Evolutionary conservation across 2,329 filamentous ascomycete genomes (phyloP).

Genomic region (Hypoxylon sp.): DNA sequence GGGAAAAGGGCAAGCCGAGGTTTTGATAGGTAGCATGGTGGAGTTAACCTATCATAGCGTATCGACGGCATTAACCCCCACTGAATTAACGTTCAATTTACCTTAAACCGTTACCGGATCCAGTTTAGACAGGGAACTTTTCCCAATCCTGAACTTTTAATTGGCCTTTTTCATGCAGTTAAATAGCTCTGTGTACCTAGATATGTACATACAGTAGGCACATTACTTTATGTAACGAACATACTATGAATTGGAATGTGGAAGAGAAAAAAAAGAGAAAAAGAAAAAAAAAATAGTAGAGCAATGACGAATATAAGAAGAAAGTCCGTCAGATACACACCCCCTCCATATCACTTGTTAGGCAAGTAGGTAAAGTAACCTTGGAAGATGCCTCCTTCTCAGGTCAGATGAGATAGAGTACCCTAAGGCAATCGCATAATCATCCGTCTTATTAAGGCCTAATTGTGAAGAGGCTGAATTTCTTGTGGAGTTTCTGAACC

Average conservation of each 20-base stretch:
- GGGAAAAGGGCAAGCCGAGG: conserved; percentile 19
- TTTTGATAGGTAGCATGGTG: conserved; percentile 6
- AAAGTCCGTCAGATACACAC: conserved; percentile 1
- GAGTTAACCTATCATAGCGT: conserved; percentile 16
- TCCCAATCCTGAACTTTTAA: conserved; percentile 11
- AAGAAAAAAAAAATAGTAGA: not conserved
- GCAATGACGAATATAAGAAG: conserved; percentile 18
- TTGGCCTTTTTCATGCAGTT: conserved; percentile 12
- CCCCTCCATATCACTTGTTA: not conserved
- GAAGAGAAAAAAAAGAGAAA: conserved; percentile 6
- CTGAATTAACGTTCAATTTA: conserved; percentile 27
- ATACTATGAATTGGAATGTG: conserved; percentile 3
- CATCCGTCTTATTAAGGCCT: not conserved
- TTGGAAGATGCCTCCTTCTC: conserved; percentile 4
- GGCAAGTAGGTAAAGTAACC: not conserved
- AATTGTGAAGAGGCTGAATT: conserved; percentile 36
- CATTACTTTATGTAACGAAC: conserved; percentile 12
- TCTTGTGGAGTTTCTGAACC: conserved; percentile 9
- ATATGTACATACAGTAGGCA: too few species aligned
- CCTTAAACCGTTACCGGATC: conserved; percentile 34
- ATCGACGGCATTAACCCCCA: conserved; percentile 21
- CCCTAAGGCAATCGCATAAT: not conserved
- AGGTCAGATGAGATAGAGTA: conserved; percentile 5
- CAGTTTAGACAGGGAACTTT: conserved; percentile 25
- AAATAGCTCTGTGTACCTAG: not conserved